Evolutionary conservation across 1,284 basidiomycete species (phyloP), one percentile per base, ranked within the genome.

Genomic region (Marasmius oreades): DNA sequence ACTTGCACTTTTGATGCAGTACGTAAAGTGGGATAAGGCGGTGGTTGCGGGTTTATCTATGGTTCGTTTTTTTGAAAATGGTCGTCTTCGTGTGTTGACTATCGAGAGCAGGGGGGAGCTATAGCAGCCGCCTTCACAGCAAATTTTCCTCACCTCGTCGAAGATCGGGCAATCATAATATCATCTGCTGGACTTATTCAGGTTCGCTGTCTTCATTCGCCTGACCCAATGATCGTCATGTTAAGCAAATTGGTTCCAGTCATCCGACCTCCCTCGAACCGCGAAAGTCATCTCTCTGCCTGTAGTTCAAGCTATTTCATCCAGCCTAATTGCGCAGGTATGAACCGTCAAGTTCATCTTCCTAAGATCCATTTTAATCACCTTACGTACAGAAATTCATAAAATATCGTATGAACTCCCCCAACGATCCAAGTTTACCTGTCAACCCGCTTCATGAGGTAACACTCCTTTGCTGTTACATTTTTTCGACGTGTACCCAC

Each of bases 1-100:
- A 64, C 84, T 92, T n/a, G 90, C 89, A 0, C 76, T 91, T 1
- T 77, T 92, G 53, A 81, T 92, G 78, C 90, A 92, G 62, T 81
- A 89, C 61, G 69, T 92, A 46, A 77, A 76, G 52, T 92, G 89
- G 88, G 75, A 79, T 7, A 79, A 81, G 58, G 81, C 86, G 0
- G 72, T 79, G 55, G 67, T 92, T 28, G 79, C 80, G 0, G 90
- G 88, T 14, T 71, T 90, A 1, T 91, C 88, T 14, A 92, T 92
- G 88, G 86, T 83, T 50, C 22, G 75, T 61, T 26, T n/a, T 22
- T 28, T 16, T 53, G 43, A 47, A 47, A 28, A 23, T 39, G 47
- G 18, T 51, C 39, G 24, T 51, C n/a, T 46, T 48, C 45, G 23
- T 20, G 26, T 7, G 31, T 34, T 34, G 61, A 22, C 7, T 14